Percentiles rank a stretch among this genome's conserved stretches.
Evolutionary conservation across 495 filamentous ascomycete species (phyloP).

Genomic region (Aspergillus egyptiacus): DNA sequence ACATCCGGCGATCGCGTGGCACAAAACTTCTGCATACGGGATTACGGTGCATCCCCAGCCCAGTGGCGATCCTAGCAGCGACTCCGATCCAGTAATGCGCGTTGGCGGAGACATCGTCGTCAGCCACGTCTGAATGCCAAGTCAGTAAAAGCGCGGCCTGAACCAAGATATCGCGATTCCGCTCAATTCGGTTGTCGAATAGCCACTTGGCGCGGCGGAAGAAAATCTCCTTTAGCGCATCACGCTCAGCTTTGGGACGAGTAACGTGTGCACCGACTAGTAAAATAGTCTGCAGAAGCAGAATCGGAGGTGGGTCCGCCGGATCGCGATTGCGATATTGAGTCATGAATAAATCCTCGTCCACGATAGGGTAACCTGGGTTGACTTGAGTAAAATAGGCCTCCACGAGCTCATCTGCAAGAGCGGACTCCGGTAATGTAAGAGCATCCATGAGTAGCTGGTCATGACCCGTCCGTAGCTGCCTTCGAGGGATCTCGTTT

Average conservation of each 20-base stretch:
- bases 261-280: slow-evolving; percentile 42
- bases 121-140: slow-evolving; percentile 44
- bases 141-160: slow-evolving; percentile 43
- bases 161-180: slow-evolving; percentile 45
- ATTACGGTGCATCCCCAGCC: slow-evolving; percentile 47
- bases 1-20: slow-evolving; percentile 40
- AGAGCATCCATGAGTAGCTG: slow-evolving; percentile 45
- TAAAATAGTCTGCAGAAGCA: slow-evolving; percentile 43
- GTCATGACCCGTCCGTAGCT: slow-evolving; percentile 41
- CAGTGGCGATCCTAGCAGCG: slow-evolving; percentile 43
- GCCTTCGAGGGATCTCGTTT: slow-evolving; percentile 42
- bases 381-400: slow-evolving; percentile 44
- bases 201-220: slow-evolving; percentile 45
- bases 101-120: slow-evolving; percentile 45
- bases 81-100: slow-evolving; percentile 47
- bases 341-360: slow-evolving; percentile 44
- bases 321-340: slow-evolving; percentile 45
- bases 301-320: slow-evolving; percentile 38
- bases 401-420: slow-evolving; percentile 44
- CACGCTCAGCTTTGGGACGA: slow-evolving; percentile 36
- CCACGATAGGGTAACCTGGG: slow-evolving; percentile 40
- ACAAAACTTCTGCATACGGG: slow-evolving; percentile 40
- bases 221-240: slow-evolving; percentile 41
- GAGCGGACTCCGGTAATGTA: slow-evolving; percentile 38
- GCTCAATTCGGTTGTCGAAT: slow-evolving; percentile 45